Base-by-base conservation (phyloP, 441 rosid genomes). In the Cnidoscolus chayamansa region DNA sequence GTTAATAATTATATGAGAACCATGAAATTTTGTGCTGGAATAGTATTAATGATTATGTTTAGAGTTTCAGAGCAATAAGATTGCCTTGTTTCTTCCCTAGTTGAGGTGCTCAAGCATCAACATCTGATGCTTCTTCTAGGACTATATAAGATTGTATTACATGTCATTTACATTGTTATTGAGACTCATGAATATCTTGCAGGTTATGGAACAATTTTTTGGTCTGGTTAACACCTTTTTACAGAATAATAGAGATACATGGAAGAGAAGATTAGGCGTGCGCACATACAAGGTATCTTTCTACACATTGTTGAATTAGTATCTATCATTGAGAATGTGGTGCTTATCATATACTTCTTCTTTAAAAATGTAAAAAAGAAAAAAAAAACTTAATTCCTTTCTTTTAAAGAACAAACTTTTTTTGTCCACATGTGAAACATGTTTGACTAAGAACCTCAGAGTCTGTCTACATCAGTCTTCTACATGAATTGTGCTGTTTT, bases 201-300 rank as follows among this genome's bases (percentile, higher is more conserved):
- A 95, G 99, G 99, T 95, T 53, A 95, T 95, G 99, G 99, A 95
- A 81, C 99, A 95, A 81, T 91, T 90, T 83, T 95, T 95, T 79
- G 93, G 94, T 73, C 85, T 95, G 59, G 97, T 95, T 74, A 95
- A 95, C 81, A 95, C 97, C 30, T 95, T 95, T 77, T 82, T 95
- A 67, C 90, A 53, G 49, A 95, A 87, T 82, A 90, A 90, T 70
- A 88, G 89, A 67, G 97, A 91, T 83, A 91, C 99, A 31, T 80
- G 94, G 92, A 95, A 86, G 83, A 93, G 98, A 82, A 89, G 95
- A 81, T 84, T 95, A 77, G 86, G 86, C 72, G 89, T 95, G 59
- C 95, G 98, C 63, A 95, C 97, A 43, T 95, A 95, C 82, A 95
- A 95, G 98, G 99, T 90, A 85, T 72, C 65, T 43, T 78, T 40